Conservation (phyloP, 1,284 basidiomycete genomes). For the Fomitopsis betulina region DNA sequence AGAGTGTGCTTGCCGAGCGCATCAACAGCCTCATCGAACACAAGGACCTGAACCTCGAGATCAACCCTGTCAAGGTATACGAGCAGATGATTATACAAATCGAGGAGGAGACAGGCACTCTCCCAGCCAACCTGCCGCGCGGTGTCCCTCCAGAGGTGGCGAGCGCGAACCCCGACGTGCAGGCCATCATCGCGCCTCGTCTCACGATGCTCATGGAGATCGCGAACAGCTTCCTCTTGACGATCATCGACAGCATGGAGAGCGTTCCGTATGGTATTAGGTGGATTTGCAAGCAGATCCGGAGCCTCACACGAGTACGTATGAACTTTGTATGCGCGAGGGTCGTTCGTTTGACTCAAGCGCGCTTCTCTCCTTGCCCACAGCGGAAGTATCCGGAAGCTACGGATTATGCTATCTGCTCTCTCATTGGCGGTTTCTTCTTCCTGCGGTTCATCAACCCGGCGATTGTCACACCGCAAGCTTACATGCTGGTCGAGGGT, state of each 20-base stretch:
- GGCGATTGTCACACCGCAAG: slow-evolving; percentile 99
- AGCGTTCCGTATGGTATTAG: slow-evolving; percentile 98
- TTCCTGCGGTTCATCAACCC: slow-evolving; percentile 99
- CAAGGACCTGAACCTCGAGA: slow-evolving; percentile 97
- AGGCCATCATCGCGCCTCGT: slow-evolving; percentile 94
- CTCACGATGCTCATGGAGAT: slow-evolving; percentile 99
- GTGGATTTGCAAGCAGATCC: slow-evolving; percentile 99
- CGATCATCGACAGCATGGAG: slow-evolving; percentile 97
- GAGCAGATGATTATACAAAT: slow-evolving; percentile 99
- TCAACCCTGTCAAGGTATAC: slow-evolving; percentile 98
- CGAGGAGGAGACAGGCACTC: slow-evolving; percentile 90
- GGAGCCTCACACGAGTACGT: slow-evolving; percentile 87
- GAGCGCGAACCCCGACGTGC: slow-evolving; percentile 89
- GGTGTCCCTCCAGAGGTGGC: slow-evolving; percentile 95
- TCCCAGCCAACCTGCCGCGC: slow-evolving; percentile 87
- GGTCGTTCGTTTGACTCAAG: neutral
- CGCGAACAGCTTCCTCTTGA: slow-evolving; percentile 93
- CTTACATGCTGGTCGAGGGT: slow-evolving; percentile 98
- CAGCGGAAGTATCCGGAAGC: slow-evolving; percentile 94
- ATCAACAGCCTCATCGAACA: slow-evolving; percentile 99
- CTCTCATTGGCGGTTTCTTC: slow-evolving; percentile 98
- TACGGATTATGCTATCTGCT: slow-evolving; percentile 94
- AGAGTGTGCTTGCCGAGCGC: slow-evolving; percentile 93
- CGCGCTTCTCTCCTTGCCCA: neutral
- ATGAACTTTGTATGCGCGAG: neutral